Percentiles rank a stretch among this genome's conserved stretches.
These are phyloP conservation scores for Aureobasidium sp. DNA, from an alignment of 2,329 filamentous ascomycete species.

Conservation along the genomic window DNA sequence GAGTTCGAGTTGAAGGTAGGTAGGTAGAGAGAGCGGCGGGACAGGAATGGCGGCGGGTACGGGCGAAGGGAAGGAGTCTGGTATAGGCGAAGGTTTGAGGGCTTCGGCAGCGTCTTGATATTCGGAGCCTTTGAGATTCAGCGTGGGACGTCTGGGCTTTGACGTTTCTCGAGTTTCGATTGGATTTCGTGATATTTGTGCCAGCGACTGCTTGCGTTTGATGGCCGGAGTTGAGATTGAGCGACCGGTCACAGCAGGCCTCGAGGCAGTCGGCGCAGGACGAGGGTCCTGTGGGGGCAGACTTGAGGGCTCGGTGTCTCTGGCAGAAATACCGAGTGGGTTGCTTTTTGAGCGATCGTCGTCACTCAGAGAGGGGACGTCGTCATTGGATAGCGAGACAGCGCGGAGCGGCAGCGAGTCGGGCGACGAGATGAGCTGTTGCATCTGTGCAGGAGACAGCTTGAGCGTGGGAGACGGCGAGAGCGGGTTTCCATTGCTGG, in stretches of 20 bases:
- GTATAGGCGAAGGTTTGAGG: conserved; percentile 28
- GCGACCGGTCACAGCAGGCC: conserved; percentile 20
- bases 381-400: conserved; percentile 30
- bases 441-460: conserved; percentile 48
- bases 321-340: not conserved
- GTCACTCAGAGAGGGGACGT: conserved; percentile 22
- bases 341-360: conserved; percentile 9
- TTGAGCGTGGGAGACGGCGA: conserved; percentile 38
- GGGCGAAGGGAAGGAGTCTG: conserved; percentile 42
- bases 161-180: conserved; percentile 9
- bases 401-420: conserved; percentile 47
- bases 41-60: conserved; percentile 51
- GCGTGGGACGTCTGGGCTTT: conserved; percentile 19
- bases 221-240: conserved; percentile 34
- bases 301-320: not conserved
- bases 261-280: not conserved
- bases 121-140: conserved; percentile 31
- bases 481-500: conserved; percentile 23
- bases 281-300: conserved; percentile 23
- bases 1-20: conserved; percentile 59
- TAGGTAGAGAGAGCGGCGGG: conserved; percentile 56
- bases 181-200: conserved; percentile 16
- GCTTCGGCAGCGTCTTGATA: conserved; percentile 18
- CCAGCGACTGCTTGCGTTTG: conserved; percentile 28
- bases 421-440: conserved; percentile 49